Evolutionary conservation across 106 monocot species (phyloP).

Genomic region (Dendrobium chrysotoxum): DNA sequence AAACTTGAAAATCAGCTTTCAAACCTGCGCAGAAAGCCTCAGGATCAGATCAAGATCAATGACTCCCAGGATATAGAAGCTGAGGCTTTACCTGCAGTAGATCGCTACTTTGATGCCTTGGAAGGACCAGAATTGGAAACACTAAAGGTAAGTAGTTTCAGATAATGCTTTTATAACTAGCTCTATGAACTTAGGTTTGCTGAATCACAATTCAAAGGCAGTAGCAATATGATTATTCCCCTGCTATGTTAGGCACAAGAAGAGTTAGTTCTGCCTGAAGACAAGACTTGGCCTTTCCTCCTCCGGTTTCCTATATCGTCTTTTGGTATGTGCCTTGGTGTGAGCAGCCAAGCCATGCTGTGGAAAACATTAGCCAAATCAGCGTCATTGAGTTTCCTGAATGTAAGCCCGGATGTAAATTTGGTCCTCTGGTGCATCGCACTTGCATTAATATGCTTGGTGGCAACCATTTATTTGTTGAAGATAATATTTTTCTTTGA

Average conservation of each 20-base stretch:
- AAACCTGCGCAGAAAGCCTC: constrained; percentile 30
- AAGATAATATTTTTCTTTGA: constrained; percentile 75
- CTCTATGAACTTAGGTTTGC: too few relatives aligned
- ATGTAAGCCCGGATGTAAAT: constrained; percentile 26
- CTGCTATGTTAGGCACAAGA: constrained; percentile 31
- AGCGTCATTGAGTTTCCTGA: constrained; percentile 30
- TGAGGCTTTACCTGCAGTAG: constrained; percentile 31
- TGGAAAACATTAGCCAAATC: constrained; percentile 46
- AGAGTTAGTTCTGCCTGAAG: constrained; percentile 39
- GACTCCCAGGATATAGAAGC: constrained; percentile 9
- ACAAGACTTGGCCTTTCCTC: constrained; percentile 61
- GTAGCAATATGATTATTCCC: too few relatives aligned
- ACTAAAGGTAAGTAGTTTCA: constrained; percentile 29
- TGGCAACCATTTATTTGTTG: constrained; percentile 42
- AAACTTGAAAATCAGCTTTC: constrained; percentile 32
- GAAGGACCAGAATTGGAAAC: constrained; percentile 67
- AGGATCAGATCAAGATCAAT: constrained; percentile 11
- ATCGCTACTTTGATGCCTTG: constrained; percentile 59
- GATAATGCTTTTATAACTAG: too few relatives aligned
- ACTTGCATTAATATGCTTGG: constrained; percentile 17
- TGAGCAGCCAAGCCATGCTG: constrained; percentile 55
- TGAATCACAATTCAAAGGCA: too few relatives aligned
- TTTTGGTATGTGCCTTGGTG: constrained; percentile 52
- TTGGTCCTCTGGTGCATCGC: constrained; percentile 48
- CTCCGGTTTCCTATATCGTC: constrained; percentile 57